phyloP scores from a whole-genome alignment of 495 filamentous ascomycete genomes.

The Penicillium pulvis region DNA sequence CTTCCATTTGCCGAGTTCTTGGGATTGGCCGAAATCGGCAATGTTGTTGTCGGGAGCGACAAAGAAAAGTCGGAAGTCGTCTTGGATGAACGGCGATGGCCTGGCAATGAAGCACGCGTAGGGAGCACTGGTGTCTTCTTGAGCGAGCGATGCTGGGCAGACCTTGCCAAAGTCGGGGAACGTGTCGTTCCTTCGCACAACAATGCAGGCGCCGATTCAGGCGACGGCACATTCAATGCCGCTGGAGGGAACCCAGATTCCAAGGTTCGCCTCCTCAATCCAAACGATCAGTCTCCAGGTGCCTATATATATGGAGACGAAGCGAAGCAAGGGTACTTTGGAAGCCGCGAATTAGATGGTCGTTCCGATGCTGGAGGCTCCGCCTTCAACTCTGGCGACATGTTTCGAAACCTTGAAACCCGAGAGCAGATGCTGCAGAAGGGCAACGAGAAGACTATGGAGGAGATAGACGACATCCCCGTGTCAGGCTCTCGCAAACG shows the following conservation, averaged over 20 bases:
- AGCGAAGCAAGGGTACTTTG: slow-evolving; percentile 75
- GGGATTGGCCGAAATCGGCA: slow-evolving; percentile 80
- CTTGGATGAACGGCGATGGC: slow-evolving; percentile 87
- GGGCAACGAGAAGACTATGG: slow-evolving; percentile 85
- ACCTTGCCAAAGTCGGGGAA: slow-evolving; percentile 77
- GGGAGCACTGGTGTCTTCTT: slow-evolving; percentile 94
- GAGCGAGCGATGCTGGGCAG: slow-evolving; percentile 92
- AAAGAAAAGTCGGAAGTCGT: slow-evolving; percentile 88
- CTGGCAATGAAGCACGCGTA: slow-evolving; percentile 84
- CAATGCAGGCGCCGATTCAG: slow-evolving; percentile 51
- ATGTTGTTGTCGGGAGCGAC: slow-evolving; percentile 85
- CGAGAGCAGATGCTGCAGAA: slow-evolving; percentile 91
- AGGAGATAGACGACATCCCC: slow-evolving; percentile 81
- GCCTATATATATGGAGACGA: slow-evolving; percentile 73
- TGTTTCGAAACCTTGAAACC: slow-evolving; percentile 97
- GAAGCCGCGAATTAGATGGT: slow-evolving; percentile 77
- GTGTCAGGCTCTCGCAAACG: slow-evolving; percentile 83
- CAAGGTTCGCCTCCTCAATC: slow-evolving; percentile 67
- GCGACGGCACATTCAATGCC: slow-evolving; percentile 44
- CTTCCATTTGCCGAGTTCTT: slow-evolving; percentile 95
- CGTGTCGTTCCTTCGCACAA: slow-evolving; percentile 57
- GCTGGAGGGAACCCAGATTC: slow-evolving; percentile 60
- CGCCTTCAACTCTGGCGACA: slow-evolving; percentile 86
- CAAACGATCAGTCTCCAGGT: slow-evolving; percentile 59
- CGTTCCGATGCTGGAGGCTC: slow-evolving; percentile 89